Conservation (phyloP, 140 eudicot species). For the Cichorium intybus region DNA sequence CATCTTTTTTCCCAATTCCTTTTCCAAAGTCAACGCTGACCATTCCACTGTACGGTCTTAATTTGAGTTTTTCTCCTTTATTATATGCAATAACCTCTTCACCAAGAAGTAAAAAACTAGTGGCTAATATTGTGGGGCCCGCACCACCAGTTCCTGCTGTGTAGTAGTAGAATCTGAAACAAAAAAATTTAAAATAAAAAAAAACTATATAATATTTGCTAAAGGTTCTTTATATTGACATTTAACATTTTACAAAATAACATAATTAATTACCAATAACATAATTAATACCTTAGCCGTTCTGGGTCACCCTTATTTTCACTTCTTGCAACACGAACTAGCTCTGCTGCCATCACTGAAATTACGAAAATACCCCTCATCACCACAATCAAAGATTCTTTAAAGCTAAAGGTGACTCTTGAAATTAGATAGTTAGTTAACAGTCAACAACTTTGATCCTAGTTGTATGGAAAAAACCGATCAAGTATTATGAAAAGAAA, state of each 20-base stretch:
- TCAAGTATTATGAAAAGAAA: neutral
- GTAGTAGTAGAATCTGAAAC: constrained; percentile 78
- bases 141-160: constrained; percentile 99
- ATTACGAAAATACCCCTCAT: constrained; percentile 3
- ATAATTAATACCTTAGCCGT: constrained; percentile 67
- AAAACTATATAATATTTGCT: constrained; percentile 6
- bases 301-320: constrained; percentile 75
- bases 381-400: neutral
- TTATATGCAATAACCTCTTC: constrained; percentile 85
- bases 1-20: constrained; percentile 86
- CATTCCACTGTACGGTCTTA: constrained; percentile 90
- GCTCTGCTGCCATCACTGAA: constrained; percentile 98
- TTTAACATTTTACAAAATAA: neutral
- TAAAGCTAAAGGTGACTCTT: no score
- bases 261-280: no score
- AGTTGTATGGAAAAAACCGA: no score
- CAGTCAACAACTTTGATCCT: no score
- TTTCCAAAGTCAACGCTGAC: constrained; percentile 82
- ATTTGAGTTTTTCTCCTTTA: constrained; percentile 70
- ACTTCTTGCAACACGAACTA: constrained; percentile 76
- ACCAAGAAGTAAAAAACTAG: constrained; percentile 92
- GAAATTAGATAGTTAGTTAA: no score
- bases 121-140: constrained; percentile 95
- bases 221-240: neutral
- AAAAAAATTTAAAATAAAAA: constrained; percentile 15